Percentiles rank a stretch among this genome's conserved stretches.
These are phyloP conservation scores for Gymnopilus junonius DNA, from an alignment of 768 basidiomycete genomes.

Conservation along the genomic window DNA sequence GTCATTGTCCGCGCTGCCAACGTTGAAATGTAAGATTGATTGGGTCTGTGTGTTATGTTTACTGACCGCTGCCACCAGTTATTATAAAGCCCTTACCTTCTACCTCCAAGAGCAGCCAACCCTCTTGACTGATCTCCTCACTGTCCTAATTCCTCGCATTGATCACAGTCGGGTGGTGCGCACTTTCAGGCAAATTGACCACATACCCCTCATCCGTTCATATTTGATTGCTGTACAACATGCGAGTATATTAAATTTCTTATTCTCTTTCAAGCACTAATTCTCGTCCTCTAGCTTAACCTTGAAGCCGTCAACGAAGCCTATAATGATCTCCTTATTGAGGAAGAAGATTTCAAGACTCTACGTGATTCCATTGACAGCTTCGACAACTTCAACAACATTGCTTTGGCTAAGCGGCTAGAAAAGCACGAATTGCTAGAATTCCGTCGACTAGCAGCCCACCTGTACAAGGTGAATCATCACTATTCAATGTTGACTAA, in stretches of 20 bases:
- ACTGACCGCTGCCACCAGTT: constrained; percentile 48
- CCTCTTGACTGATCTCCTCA: constrained; percentile 90
- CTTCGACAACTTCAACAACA: constrained; percentile 97
- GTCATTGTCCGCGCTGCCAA: constrained; percentile 96
- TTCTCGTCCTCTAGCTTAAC: constrained; percentile 66
- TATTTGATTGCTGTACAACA: constrained; percentile 98
- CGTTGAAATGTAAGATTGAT: constrained; percentile 81
- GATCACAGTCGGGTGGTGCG: constrained; percentile 96
- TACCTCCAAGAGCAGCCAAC: constrained; percentile 94
- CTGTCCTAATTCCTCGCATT: constrained; percentile 90
- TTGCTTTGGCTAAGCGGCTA: constrained; percentile 80
- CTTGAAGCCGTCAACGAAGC: constrained; percentile 98
- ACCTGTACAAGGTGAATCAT: constrained; percentile 91
- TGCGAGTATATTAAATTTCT: constrained; percentile 47
- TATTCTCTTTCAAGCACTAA: constrained; percentile 3
- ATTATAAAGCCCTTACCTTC: constrained; percentile 94
- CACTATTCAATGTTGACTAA: no score
- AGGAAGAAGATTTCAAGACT: constrained; percentile 99
- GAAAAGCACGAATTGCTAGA: constrained; percentile 93
- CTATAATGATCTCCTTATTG: constrained; percentile 97
- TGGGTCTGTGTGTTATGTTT: background rate
- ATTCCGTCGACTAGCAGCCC: constrained; percentile 93
- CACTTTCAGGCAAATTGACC: constrained; percentile 94
- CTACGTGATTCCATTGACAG: constrained; percentile 97
- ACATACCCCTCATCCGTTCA: constrained; percentile 92